These are phyloP conservation scores for Phytopythium boreale DNA, from an alignment of 352 stramenopile genomes.

Conservation along the genomic window DNA sequence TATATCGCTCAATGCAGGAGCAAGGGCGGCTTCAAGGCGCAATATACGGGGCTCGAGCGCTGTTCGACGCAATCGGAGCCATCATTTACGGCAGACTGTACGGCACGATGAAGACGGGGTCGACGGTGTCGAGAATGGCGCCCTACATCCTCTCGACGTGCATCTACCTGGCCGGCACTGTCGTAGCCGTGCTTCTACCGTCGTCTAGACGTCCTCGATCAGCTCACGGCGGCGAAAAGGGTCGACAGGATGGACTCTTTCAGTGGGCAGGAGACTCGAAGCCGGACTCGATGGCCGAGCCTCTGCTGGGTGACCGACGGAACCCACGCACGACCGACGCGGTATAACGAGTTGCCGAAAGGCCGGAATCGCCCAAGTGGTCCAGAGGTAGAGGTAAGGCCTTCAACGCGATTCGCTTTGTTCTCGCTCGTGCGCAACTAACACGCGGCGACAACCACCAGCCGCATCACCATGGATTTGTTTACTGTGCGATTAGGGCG, in stretches of 20 bases:
- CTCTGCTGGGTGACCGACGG: neutral
- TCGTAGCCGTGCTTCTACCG: conserved; percentile 41
- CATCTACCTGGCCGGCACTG: conserved; percentile 44
- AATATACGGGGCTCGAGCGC: conserved; percentile 59
- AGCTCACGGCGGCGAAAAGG: neutral
- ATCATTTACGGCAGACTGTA: conserved; percentile 60
- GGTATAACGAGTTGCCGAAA: neutral
- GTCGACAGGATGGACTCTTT: neutral
- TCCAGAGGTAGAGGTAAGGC: no score
- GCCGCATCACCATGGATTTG: neutral
- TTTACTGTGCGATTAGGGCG: neutral
- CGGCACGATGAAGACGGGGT: conserved; percentile 38
- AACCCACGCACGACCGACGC: neutral
- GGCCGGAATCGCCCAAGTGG: no score
- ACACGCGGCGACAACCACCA: no score
- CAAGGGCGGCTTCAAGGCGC: conserved; percentile 73
- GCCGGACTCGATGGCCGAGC: neutral
- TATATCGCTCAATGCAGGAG: conserved; percentile 24
- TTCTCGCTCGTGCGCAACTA: no score
- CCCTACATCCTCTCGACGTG: conserved; percentile 52
- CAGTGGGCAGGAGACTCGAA: neutral
- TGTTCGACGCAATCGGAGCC: conserved; percentile 56
- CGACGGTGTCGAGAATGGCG: conserved; percentile 37
- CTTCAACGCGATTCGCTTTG: no score
- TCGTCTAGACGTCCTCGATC: conserved; percentile 8